Conservation (phyloP, 1,139 yeast species). For the Candida neerlandica region DNA sequence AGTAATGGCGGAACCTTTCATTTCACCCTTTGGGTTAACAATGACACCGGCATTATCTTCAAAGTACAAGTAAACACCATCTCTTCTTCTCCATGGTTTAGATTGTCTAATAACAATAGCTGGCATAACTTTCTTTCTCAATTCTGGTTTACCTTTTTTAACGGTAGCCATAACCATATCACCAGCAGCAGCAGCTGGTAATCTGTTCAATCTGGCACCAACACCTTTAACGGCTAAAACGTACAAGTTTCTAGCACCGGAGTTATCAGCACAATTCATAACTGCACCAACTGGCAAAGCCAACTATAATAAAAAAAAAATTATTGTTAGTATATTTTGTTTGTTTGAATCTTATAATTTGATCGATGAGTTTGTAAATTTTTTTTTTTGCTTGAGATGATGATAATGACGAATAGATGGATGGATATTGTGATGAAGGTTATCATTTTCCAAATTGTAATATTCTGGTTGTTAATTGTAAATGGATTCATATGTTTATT, state of each 20-base stretch:
- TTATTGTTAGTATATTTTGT: conserved; percentile 21
- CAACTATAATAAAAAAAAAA: conserved; percentile 40
- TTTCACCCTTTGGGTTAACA: conserved; percentile 99
- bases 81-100: conserved; percentile 99
- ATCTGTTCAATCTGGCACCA: conserved; percentile 99
- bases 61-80: conserved; percentile 98
- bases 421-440: no score
- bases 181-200: conserved; percentile 99
- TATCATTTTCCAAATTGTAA: no score
- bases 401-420: no score
- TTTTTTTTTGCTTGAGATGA: not conserved
- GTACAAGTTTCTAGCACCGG: conserved; percentile 99
- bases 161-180: conserved; percentile 99
- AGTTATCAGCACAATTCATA: conserved; percentile 99
- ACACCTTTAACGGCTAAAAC: conserved; percentile 98
- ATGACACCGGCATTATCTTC: conserved; percentile 99
- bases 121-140: conserved; percentile 99
- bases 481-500: no score
- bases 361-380: not conserved
- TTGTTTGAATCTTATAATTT: not conserved
- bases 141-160: conserved; percentile 99
- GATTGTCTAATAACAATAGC: conserved; percentile 99
- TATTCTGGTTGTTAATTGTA: no score
- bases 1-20: conserved; percentile 99
- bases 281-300: conserved; percentile 99